phyloP scores from a whole-genome alignment of 106 monocot genomes.

The Iris macrosiphon region DNA sequence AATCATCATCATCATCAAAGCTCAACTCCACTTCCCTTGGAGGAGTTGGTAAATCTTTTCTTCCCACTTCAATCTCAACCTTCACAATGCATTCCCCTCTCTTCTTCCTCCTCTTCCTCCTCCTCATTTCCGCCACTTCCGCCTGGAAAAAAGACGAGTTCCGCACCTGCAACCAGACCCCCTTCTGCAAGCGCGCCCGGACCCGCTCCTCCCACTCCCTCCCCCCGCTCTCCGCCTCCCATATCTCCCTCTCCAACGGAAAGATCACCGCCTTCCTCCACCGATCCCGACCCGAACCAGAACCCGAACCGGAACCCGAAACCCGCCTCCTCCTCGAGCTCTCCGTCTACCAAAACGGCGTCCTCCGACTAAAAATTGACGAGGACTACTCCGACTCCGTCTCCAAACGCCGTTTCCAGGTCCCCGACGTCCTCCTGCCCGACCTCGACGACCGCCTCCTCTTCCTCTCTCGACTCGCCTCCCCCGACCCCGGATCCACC shows the following conservation, averaged over 20 bases:
- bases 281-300: slow-evolving; percentile 6
- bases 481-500: slow-evolving; percentile 12
- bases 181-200: slow-evolving; percentile 94
- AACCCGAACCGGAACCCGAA: neutral
- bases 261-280: slow-evolving; percentile 45
- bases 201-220: slow-evolving; percentile 59
- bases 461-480: slow-evolving; percentile 33
- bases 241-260: slow-evolving; percentile 56
- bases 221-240: slow-evolving; percentile 39
- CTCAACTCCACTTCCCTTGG: no score
- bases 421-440: slow-evolving; percentile 64
- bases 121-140: slow-evolving; percentile 8
- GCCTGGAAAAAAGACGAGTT: slow-evolving; percentile 99
- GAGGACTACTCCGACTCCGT: slow-evolving; percentile 28
- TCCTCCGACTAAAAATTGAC: slow-evolving; percentile 67
- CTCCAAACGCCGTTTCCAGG: slow-evolving; percentile 45
- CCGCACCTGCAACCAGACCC: slow-evolving; percentile 86
- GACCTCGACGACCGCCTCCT: slow-evolving; percentile 46
- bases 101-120: slow-evolving; percentile 22
- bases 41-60: no score
- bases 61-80: neutral
- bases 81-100: no score
- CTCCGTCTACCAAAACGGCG: slow-evolving; percentile 43
- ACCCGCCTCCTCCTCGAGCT: slow-evolving; percentile 40
- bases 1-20: no score